Evolutionary conservation across 2,329 filamentous ascomycete genomes (phyloP), one percentile per base, ranked within the genome.

Genomic region (Alternaria brassicicola): DNA sequence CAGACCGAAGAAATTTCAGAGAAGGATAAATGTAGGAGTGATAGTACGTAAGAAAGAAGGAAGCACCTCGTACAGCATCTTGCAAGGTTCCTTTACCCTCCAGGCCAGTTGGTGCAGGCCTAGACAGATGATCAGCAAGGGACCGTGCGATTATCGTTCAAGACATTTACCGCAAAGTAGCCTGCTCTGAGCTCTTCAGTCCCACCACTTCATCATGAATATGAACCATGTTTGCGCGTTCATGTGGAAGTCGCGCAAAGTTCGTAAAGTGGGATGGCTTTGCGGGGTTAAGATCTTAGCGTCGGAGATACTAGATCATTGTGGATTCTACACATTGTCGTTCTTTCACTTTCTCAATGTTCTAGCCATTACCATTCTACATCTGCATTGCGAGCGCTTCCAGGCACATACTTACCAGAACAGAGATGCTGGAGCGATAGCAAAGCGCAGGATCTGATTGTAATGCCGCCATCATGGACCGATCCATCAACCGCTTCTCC

Each of bases 11-110:
- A 21, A 21, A 26, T 4, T 9, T n/a, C 6, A 8, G 46, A n/a
- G 23, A 48, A 49, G 30, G 47, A 30, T 23, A 35, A 38, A 43
- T 51, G 9, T 13, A 41, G 13, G 23, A 21, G 36, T 19, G 30
- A 45, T n/a, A 17, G 39, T 35, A 33, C n/a, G n/a, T 41, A 30
- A 35, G 53, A 54, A 47, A 59, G 61, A 55, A 35, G 46, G 47
- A 70, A 67, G 64, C 67, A 78, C 76, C 76, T 78, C 69, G 72
- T 71, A 78, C 67, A 70, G 75, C 73, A 68, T 75, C 72, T 31
- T 68, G 53, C 45, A 74, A 47, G 19, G 52, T 67, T 25, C 53
- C 67, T 21, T 61, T 62, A 13, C 60, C 60, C 42, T 69, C 61
- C 30, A 74, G 66, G n/a, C 69, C 69, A 5, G 66, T 73, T 8